Conservation (phyloP, 805 yeast species). For the Saccharomycopsis fermentans region DNA sequence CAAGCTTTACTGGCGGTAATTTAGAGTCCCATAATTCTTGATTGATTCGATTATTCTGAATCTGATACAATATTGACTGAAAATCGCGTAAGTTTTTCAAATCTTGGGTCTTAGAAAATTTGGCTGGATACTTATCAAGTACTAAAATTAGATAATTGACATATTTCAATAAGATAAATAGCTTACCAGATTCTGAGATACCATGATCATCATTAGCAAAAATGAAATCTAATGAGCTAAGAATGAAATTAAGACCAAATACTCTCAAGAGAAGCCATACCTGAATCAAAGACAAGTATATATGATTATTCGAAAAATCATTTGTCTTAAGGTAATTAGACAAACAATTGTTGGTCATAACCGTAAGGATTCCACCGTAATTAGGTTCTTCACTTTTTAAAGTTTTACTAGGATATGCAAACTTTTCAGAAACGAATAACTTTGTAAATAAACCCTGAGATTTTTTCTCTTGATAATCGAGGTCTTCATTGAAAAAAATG, state of each 20-base stretch:
- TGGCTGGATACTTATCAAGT: not conserved
- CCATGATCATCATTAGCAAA: conserved; percentile 20
- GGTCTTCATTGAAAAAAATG: not conserved
- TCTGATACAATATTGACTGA: not conserved
- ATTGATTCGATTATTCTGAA: not conserved
- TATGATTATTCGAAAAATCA: not conserved
- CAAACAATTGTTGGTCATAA: conserved; percentile 1
- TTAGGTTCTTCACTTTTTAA: conserved; percentile 11
- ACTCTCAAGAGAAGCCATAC: conserved; percentile 22
- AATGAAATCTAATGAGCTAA: conserved; percentile 36
- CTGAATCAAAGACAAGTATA: conserved; percentile 7
- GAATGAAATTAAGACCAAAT: conserved; percentile 39
- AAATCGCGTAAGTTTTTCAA: not conserved
- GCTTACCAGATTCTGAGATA: conserved; percentile 7
- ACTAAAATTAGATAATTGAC: conserved; percentile 2
- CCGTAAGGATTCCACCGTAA: not conserved
- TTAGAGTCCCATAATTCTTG: conserved; percentile 3
- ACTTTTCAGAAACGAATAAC: not conserved
- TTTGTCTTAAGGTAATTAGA: not conserved
- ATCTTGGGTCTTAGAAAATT: not conserved
- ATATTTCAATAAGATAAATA: not conserved
- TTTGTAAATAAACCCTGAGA: not conserved
- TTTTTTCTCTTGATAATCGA: not conserved
- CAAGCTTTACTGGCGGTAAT: not conserved
- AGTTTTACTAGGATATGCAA: not conserved